These are phyloP conservation scores for Cladosporium oxysporum DNA, from an alignment of 2,329 filamentous ascomycete species.

Conservation along the genomic window DNA sequence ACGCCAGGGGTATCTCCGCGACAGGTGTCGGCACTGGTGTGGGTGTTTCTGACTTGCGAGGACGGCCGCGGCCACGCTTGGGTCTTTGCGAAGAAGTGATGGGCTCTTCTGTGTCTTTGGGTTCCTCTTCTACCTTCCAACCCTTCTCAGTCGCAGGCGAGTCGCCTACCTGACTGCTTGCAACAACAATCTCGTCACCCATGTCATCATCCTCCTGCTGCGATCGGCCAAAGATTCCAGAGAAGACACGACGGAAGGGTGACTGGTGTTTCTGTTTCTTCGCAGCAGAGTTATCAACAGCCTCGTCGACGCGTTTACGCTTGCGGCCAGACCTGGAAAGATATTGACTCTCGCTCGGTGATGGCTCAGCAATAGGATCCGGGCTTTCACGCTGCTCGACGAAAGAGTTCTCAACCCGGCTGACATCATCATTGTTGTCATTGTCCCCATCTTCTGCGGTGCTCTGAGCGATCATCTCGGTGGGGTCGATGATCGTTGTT, in stretches of 20 bases:
- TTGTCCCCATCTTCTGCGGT: neutral
- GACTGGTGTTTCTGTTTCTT: slow-evolving; percentile 36
- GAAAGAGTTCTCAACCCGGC: slow-evolving; percentile 42
- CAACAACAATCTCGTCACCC: slow-evolving; percentile 45
- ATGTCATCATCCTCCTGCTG: slow-evolving; percentile 36
- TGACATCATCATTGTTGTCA: slow-evolving; percentile 32
- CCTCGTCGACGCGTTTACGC: slow-evolving; percentile 30
- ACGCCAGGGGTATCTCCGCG: slow-evolving; percentile 13
- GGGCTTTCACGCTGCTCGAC: slow-evolving; percentile 14
- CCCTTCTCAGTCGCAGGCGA: slow-evolving; percentile 12
- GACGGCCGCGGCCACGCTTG: slow-evolving; percentile 32
- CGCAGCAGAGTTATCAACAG: slow-evolving; percentile 12
- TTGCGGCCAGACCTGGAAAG: slow-evolving; percentile 24
- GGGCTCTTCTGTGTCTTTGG: neutral
- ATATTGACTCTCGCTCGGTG: neutral
- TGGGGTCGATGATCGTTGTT: slow-evolving; percentile 8
- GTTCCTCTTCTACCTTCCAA: neutral
- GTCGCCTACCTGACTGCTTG: slow-evolving; percentile 27
- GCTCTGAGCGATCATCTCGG: neutral
- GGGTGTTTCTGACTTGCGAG: slow-evolving; percentile 29
- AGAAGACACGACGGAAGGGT: slow-evolving; percentile 32
- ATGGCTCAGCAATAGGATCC: neutral
- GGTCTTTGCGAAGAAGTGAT: neutral
- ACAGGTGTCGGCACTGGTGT: slow-evolving; percentile 17
- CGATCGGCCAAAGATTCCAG: slow-evolving; percentile 27